phyloP scores from a whole-genome alignment of 2,329 filamentous ascomycete genomes.

The Paraphoma sp. region DNA sequence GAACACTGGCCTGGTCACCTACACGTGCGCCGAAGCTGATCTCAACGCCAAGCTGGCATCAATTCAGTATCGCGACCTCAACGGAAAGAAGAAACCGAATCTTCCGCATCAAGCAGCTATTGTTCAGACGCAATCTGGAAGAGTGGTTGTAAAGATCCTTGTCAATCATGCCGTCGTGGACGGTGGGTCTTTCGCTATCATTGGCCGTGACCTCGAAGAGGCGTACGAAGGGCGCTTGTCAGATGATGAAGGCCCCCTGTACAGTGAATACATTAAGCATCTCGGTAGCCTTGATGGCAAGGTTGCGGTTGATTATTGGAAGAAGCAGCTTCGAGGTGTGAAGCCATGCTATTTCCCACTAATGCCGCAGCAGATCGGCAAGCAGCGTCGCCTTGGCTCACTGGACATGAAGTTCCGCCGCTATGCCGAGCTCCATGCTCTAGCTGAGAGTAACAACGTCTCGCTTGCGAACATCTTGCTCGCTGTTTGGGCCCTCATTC shows the following conservation, averaged over 20 bases:
- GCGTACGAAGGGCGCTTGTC: conserved; percentile 37
- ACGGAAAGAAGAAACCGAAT: conserved; percentile 36
- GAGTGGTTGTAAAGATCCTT: conserved; percentile 41
- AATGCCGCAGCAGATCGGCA: conserved; percentile 25
- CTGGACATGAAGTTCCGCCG: conserved; percentile 38
- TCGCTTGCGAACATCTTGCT: conserved; percentile 44
- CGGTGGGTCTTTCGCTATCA: conserved; percentile 38
- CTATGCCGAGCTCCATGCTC: conserved; percentile 35
- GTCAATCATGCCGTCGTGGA: conserved; percentile 46
- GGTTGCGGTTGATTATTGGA: conserved; percentile 40
- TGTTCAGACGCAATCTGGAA: conserved; percentile 33
- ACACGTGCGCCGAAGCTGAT: conserved; percentile 32
- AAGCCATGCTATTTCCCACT: conserved; percentile 44
- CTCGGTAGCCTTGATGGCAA: conserved; percentile 26
- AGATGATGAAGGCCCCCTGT: conserved; percentile 35
- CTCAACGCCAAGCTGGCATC: conserved; percentile 26
- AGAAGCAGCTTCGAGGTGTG: conserved; percentile 34
- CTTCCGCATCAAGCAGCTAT: conserved; percentile 44
- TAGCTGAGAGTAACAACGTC: conserved; percentile 34
- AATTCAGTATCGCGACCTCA: conserved; percentile 33
- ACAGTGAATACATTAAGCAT: conserved; percentile 46
- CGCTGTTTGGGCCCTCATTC: conserved; percentile 39
- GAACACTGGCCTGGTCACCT: conserved; percentile 29
- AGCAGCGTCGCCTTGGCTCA: conserved; percentile 33
- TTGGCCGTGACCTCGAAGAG: conserved; percentile 38